These are phyloP conservation scores for Syncephalastrum sp. DNA, from an alignment of 371 early-diverging fungal species.

Conservation along the genomic window DNA sequence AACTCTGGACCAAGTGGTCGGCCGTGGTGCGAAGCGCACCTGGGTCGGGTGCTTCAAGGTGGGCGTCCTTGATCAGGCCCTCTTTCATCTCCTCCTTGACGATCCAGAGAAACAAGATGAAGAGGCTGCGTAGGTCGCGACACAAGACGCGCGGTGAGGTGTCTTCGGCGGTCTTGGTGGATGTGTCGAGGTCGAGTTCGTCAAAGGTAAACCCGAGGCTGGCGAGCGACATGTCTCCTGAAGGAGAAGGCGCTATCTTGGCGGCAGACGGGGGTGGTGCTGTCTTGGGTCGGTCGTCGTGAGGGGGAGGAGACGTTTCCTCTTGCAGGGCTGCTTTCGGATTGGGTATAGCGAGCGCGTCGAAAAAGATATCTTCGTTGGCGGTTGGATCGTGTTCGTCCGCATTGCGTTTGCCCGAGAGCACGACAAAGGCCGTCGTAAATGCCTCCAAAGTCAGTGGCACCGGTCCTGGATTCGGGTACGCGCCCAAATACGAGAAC, in stretches of 20 bases:
- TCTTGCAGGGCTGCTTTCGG: neutral
- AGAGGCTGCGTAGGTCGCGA: constrained; percentile 31
- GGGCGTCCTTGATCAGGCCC: neutral
- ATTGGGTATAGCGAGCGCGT: constrained; percentile 35
- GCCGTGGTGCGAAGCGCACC: constrained; percentile 15
- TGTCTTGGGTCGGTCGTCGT: constrained; percentile 2
- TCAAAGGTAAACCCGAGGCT: constrained; percentile 43
- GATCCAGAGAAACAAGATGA: constrained; percentile 40
- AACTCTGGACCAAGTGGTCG: neutral
- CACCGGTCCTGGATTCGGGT: constrained; percentile 25
- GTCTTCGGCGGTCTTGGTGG: constrained; percentile 5
- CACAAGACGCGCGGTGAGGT: constrained; percentile 13
- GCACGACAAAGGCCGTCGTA: constrained; percentile 39
- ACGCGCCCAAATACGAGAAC: constrained; percentile 46
- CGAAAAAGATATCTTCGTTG: constrained; percentile 41
- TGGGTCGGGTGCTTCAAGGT: constrained; percentile 4
- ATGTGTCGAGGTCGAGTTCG: constrained; percentile 26
- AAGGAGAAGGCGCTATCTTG: neutral
- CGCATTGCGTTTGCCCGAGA: constrained; percentile 33
- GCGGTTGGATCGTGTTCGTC: constrained; percentile 19
- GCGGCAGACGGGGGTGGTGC: too few relatives aligned
- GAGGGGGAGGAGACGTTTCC: neutral
- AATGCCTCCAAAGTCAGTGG: constrained; percentile 35
- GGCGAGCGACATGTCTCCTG: constrained; percentile 30
- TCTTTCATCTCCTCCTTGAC: constrained; percentile 26